Base-by-base conservation (phyloP, 1,139 yeast species). In the Saccharomyces hybrid region DNA sequence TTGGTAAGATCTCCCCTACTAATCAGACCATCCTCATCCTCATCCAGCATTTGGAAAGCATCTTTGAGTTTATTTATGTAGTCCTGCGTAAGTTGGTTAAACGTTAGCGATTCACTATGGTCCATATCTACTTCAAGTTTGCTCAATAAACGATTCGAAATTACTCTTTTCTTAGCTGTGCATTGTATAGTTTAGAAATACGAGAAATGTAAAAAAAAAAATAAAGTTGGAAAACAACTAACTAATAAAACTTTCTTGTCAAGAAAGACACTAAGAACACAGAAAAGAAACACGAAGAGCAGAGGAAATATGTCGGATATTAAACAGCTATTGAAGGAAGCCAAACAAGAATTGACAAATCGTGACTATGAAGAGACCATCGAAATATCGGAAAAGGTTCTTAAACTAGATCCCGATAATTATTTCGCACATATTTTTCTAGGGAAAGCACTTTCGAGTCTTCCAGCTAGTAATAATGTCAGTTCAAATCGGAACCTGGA, bases 1-100 rank as follows among this genome's bases (percentile, higher is more conserved):
- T 78, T 77, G 46, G 73, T 73, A 58, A 91, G 66, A 67, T 91
- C 97, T 1, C 73, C 73, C 27, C 73, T 68, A 1, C 86, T 75
- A 49, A 91, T 82, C 8, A 71, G 66, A 1, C 93, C 89, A 62
- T 89, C 93, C 42, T 88, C 83, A 58, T 90, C 95, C 42, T 88
- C 88, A 65, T 91, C 98, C n/a, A 91, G 81, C 61, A 89, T 70
- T 38, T 78, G 74, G 59, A 80, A 82, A 3, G 83, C 76, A 58
- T 79, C 83, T 52, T 78, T 76, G 47, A 81, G 67, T 53, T 73
- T 77, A 26, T 74, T 68, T 34, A 79, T 70, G 51, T 72, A 70
- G 2, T 63, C 68, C 16, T 70, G 64, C 5, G 68, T 62, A 19
- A 73, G 57, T 48, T 66, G 67, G 31, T 64, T 63, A 52, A 69